phyloP scores from a whole-genome alignment of 1,139 yeast genomes.

The Trichomonascaceae sp. region DNA sequence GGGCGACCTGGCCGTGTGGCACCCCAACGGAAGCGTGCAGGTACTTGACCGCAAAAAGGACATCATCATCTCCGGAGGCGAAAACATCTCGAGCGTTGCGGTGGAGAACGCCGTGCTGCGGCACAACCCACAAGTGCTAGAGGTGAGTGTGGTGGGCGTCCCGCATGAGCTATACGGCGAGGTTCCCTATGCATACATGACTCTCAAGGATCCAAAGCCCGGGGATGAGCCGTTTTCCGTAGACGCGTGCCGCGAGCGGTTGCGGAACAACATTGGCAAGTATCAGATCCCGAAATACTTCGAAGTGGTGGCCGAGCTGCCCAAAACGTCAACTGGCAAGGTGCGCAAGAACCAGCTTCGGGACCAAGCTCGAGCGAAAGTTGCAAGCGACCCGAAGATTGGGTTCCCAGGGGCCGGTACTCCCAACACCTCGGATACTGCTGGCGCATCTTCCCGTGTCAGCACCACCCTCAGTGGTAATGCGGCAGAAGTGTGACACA shows the following conservation, averaged over 20 bases:
- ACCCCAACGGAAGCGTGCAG: slow-evolving; percentile 41
- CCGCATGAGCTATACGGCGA: slow-evolving; percentile 27
- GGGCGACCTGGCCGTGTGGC: slow-evolving; percentile 61
- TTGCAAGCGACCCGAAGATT: not conserved
- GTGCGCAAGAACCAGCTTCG: slow-evolving; percentile 24
- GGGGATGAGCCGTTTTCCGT: slow-evolving; percentile 8
- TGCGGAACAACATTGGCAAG: slow-evolving; percentile 21
- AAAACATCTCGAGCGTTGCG: slow-evolving; percentile 66
- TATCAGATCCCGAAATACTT: slow-evolving; percentile 25
- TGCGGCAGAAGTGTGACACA: too few species aligned
- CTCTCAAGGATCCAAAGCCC: slow-evolving; percentile 13
- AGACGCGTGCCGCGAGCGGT: slow-evolving; percentile 15
- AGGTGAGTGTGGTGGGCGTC: slow-evolving; percentile 28
- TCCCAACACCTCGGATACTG: too few species aligned
- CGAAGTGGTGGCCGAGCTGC: slow-evolving; percentile 19
- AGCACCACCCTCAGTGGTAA: too few species aligned
- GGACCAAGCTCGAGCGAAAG: slow-evolving; percentile 8
- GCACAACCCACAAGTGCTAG: slow-evolving; percentile 23
- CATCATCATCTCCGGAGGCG: slow-evolving; percentile 73
- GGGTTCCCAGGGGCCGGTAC: too few species aligned
- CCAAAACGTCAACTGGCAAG: slow-evolving; percentile 29
- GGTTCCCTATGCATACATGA: slow-evolving; percentile 25
- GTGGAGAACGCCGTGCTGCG: slow-evolving; percentile 52
- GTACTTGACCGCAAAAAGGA: slow-evolving; percentile 70
- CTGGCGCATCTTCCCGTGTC: too few species aligned